These are phyloP conservation scores for Coprinellus micaceus DNA, from an alignment of 768 basidiomycete genomes.

Conservation along the genomic window DNA sequence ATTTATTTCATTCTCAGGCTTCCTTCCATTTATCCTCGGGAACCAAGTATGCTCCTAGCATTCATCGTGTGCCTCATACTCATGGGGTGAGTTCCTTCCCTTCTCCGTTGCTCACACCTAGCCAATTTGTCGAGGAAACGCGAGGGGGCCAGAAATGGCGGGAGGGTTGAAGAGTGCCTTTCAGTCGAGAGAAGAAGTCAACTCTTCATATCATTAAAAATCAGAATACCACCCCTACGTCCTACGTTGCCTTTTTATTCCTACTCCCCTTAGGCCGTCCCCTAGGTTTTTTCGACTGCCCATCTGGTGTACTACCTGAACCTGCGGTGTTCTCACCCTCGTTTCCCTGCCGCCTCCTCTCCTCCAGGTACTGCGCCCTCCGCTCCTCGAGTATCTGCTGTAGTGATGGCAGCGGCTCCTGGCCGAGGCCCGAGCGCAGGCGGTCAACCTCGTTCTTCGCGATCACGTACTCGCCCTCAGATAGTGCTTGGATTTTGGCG, in stretches of 20 bases:
- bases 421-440: conserved; percentile 71
- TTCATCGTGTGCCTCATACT: too few relatives aligned
- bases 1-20: too few relatives aligned
- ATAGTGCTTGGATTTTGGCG: conserved; percentile 58
- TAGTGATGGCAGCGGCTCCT: conserved; percentile 66
- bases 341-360: conserved; percentile 56
- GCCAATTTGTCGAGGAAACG: too few relatives aligned
- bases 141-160: too few relatives aligned
- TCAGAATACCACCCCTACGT: too few relatives aligned
- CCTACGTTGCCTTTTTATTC: conserved; percentile 36
- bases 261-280: conserved; percentile 73
- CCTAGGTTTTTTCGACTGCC: conserved; percentile 48
- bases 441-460: conserved; percentile 77
- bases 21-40: too few relatives aligned
- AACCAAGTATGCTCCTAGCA: too few relatives aligned
- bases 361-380: conserved; percentile 51
- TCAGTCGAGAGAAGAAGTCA: too few relatives aligned
- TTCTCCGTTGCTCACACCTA: too few relatives aligned
- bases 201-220: too few relatives aligned
- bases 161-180: too few relatives aligned
- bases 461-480: conserved; percentile 71
- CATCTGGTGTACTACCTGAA: conserved; percentile 24
- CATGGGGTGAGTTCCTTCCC: too few relatives aligned
- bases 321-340: conserved; percentile 13
- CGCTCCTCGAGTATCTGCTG: conserved; percentile 75